Percentiles rank a stretch among this genome's conserved stretches.
These are phyloP conservation scores for Globisporangium nagaii DNA, from an alignment of 352 stramenopile genomes.

Conservation along the genomic window DNA sequence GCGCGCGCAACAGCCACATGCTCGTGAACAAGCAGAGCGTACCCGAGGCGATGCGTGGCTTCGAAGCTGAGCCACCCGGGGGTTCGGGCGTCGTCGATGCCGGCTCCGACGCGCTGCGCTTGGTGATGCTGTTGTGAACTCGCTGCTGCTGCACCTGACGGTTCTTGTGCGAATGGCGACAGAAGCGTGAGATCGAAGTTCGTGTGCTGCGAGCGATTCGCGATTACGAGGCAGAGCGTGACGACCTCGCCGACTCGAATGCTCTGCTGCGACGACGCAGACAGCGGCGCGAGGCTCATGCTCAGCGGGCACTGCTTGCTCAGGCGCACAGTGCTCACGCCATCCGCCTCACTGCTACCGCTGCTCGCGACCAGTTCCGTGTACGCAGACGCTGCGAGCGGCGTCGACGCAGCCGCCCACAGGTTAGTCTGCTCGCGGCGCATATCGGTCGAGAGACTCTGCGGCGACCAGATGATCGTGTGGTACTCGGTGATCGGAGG, in stretches of 20 bases:
- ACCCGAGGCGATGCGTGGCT: constrained; percentile 63
- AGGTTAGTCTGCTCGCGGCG: not conserved
- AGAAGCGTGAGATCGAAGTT: constrained; percentile 69
- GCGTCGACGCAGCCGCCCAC: not conserved
- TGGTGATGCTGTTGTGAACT: not conserved
- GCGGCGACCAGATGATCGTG: constrained; percentile 61
- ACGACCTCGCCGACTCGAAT: constrained; percentile 15
- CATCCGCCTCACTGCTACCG: not conserved
- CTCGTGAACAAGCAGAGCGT: constrained; percentile 9
- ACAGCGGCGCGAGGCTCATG: constrained; percentile 32
- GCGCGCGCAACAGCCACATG: no score
- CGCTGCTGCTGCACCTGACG: not conserved
- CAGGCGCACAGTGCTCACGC: constrained; percentile 17
- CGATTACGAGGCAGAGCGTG: constrained; percentile 44
- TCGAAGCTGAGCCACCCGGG: constrained; percentile 50
- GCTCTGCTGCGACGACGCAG: constrained; percentile 1
- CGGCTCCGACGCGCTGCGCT: not conserved
- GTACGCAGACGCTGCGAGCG: constrained; percentile 1
- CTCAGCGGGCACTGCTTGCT: constrained; percentile 36
- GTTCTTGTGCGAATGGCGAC: constrained; percentile 14
- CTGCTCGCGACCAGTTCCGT: not conserved
- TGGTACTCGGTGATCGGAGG: constrained; percentile 56
- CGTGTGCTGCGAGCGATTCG: constrained; percentile 37
- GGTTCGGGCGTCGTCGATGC: not conserved
- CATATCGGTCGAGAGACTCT: not conserved